Percentiles rank a stretch among this genome's conserved stretches.
phyloP scores from a whole-genome alignment of 2,329 filamentous ascomycete species.

The Colletotrichum godetiae region DNA sequence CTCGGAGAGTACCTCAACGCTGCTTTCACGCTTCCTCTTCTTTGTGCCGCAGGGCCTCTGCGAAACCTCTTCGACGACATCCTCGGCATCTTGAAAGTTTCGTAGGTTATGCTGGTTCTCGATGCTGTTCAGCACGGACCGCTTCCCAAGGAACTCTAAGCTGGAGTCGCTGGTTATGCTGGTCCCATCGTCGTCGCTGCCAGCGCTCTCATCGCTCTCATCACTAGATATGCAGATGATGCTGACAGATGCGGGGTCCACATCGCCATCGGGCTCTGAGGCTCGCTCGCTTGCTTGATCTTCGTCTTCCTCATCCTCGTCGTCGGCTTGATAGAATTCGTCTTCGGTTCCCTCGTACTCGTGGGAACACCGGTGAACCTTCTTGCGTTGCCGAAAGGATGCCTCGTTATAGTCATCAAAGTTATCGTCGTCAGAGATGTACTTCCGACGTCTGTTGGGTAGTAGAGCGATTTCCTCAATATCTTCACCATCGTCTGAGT shows the following conservation, averaged over 20 bases:
- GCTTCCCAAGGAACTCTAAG: constrained; percentile 14
- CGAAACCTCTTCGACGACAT: neutral
- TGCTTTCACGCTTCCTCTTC: constrained; percentile 23
- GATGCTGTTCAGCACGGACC: neutral
- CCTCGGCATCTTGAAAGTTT: neutral
- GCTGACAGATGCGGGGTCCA: neutral
- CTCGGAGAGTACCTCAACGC: constrained; percentile 16
- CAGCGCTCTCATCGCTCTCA: neutral
- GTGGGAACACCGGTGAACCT: neutral
- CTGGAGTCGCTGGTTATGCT: constrained; percentile 2
- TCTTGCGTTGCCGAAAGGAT: neutral
- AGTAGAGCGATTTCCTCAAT: no score
- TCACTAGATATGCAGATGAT: neutral
- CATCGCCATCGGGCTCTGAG: neutral
- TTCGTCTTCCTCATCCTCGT: neutral
- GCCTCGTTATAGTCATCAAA: neutral
- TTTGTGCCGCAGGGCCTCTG: neutral
- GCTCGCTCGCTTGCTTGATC: neutral
- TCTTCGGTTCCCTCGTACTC: neutral
- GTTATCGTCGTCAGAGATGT: neutral
- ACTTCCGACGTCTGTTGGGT: neutral
- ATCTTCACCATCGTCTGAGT: no score
- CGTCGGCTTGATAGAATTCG: neutral
- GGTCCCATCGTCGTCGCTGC: neutral
- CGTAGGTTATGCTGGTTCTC: neutral